Percentiles rank a stretch among this genome's conserved stretches.
phyloP scores from a whole-genome alignment of 2,329 filamentous ascomycete genomes.

The Paraphoma chrysanthemicola region DNA sequence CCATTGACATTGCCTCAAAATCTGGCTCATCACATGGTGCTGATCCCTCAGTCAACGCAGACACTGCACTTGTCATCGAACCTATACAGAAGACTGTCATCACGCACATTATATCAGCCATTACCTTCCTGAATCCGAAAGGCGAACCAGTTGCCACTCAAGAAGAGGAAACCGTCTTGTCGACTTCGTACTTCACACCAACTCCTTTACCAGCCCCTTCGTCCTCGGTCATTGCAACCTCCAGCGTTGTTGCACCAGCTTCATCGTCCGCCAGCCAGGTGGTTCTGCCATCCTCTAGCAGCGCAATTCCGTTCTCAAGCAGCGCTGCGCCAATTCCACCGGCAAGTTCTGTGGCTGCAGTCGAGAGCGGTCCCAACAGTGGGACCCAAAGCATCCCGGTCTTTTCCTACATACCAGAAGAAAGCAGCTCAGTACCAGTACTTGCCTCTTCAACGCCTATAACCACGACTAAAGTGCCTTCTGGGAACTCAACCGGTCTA shows the following conservation, averaged over 20 bases:
- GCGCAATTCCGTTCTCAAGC: constrained; percentile 3
- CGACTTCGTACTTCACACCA: constrained; percentile 40
- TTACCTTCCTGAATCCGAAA: constrained; percentile 42
- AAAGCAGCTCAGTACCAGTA: constrained; percentile 14
- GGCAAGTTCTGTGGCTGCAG: constrained; percentile 18
- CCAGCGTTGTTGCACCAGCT: constrained; percentile 13
- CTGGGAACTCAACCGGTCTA: constrained; percentile 22
- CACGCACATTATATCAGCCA: constrained; percentile 31
- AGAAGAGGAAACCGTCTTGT: constrained; percentile 34
- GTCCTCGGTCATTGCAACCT: constrained; percentile 10
- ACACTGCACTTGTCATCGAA: constrained; percentile 42
- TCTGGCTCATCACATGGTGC: constrained; percentile 3
- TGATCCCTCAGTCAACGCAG: constrained; percentile 28
- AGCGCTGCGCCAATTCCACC: constrained; percentile 2
- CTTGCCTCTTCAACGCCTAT: constrained; percentile 9
- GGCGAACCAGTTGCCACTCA: constrained; percentile 42
- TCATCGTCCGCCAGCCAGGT: constrained; percentile 8
- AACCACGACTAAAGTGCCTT: constrained; percentile 7
- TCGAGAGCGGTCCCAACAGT: constrained; percentile 21
- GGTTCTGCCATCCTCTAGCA: constrained; percentile 13
- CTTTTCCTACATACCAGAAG: constrained; percentile 35
- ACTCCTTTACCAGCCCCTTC: constrained; percentile 15
- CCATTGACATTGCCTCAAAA: neutral
- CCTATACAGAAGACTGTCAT: constrained; percentile 40
- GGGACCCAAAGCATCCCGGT: constrained; percentile 18